These are phyloP conservation scores for Gnaphalium uliginosum DNA, from an alignment of 129 eudicot species.

Conservation along the genomic window DNA sequence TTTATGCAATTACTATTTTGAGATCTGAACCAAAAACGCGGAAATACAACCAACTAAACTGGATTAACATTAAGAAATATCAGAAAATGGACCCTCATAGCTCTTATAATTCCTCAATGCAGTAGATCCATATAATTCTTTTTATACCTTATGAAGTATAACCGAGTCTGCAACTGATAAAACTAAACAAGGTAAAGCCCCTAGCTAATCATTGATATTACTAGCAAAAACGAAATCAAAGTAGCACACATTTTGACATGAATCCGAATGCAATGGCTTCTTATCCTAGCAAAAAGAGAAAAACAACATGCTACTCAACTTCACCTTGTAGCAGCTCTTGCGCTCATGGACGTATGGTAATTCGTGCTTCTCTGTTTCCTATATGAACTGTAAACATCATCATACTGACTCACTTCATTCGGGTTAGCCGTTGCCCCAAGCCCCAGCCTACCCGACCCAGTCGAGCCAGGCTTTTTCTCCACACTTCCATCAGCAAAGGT, in stretches of 20 bases:
- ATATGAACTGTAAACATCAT: constrained; percentile 90
- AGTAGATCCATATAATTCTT: not conserved
- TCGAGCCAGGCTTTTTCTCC: constrained; percentile 67
- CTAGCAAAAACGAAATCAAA: constrained; percentile 5
- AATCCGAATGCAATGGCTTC: not conserved
- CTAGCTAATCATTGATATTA: not conserved
- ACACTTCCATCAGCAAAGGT: constrained; percentile 74
- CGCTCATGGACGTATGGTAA: constrained; percentile 92
- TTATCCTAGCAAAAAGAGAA: not conserved
- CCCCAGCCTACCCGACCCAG: constrained; percentile 75
- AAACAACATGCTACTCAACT: constrained; percentile 22
- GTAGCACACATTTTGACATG: constrained; percentile 11
- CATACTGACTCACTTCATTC: constrained; percentile 86
- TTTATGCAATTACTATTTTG: no score
- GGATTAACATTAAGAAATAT: no score
- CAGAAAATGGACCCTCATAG: not conserved
- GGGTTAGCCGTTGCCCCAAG: constrained; percentile 92
- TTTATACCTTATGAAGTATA: not conserved
- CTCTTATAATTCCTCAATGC: not conserved
- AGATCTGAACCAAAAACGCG: no score
- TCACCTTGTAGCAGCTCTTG: constrained; percentile 75
- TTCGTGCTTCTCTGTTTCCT: constrained; percentile 81
- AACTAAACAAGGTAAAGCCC: not conserved
- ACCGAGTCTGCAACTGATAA: not conserved
- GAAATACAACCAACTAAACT: no score